Base-by-base conservation (phyloP, 208 protist genomes). In the Vickermania ingenoplastis region DNA sequence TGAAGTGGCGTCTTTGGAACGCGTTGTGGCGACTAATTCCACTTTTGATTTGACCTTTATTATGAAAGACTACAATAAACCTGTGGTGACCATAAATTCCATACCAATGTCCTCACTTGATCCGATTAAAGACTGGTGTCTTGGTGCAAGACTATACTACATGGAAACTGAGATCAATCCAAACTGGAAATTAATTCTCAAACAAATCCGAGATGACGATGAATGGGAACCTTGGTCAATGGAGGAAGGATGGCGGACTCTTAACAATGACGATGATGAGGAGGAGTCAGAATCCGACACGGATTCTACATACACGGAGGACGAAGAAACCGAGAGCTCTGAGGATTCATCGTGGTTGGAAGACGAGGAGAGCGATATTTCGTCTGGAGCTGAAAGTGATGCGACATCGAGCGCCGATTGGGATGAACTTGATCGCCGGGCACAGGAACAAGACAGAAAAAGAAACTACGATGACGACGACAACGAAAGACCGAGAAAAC, bases 41-140 rank as follows among this genome's bases (percentile, higher is more conserved):
- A 99, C 96, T 31, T 98, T 99, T 78, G 97, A 99, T 76, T 87
- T 99, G 61, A 86, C 96, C 3, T 84, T 99, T 53, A 89, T 99
- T n/a, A 89, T 95, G 57, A 99, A 99, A 71, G 96, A 98, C 75
- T 98, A 98, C 77, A 81, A 76, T 63, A 90, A 67, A 41, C 71
- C 76, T 1, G 70, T 79, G 25, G 64, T 90, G 21, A 80, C 77
- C 2, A 80, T 95, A 53, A 83, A 62, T 49, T 79, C 72, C 1
- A 86, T 92, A 24, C 73, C 78, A 7, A 63, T 66, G 22, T 61
- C 63, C 25, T 69, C 65, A 22, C 66, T 92, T 1, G 82, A 92
- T 17, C 50, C 59, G 26, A 71, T 93, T 36, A 92, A 89, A 69
- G 86, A 92, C 60, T 91, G 84, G 84, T 90, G 84, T 62, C 77